Percentiles rank a stretch among this genome's conserved stretches.
These are phyloP conservation scores for Trichoderma sp. DNA, from an alignment of 2,329 filamentous ascomycete species.

Conservation along the genomic window DNA sequence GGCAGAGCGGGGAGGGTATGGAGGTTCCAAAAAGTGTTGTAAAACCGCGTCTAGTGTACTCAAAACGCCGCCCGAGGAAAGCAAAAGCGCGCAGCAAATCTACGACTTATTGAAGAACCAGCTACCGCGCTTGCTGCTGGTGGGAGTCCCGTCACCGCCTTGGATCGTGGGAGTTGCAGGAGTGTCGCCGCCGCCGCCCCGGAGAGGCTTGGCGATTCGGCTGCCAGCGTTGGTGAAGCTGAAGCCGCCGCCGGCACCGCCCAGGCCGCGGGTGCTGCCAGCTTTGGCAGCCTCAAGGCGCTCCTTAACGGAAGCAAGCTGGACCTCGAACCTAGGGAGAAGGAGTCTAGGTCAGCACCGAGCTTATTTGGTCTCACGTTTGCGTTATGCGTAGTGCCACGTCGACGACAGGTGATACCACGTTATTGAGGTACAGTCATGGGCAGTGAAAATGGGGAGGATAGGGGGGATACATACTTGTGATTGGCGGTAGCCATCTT, in stretches of 20 bases:
- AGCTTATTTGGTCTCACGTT: slow-evolving; percentile 8
- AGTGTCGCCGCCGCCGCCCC: slow-evolving; percentile 58
- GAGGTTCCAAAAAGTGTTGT: slow-evolving; percentile 19
- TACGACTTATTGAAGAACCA: slow-evolving; percentile 73
- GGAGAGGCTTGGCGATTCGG: slow-evolving; percentile 69
- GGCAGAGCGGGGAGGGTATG: slow-evolving; percentile 30
- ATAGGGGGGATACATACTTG: slow-evolving; percentile 64
- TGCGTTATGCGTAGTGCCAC: background rate
- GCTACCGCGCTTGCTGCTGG: slow-evolving; percentile 65
- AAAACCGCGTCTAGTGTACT: slow-evolving; percentile 29
- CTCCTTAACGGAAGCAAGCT: slow-evolving; percentile 96
- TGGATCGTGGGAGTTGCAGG: slow-evolving; percentile 58
- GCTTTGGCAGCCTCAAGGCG: slow-evolving; percentile 93
- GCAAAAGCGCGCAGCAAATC: slow-evolving; percentile 28
- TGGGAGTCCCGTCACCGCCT: slow-evolving; percentile 60
- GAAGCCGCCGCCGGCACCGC: slow-evolving; percentile 68
- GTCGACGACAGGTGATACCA: no score
- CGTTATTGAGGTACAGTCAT: slow-evolving; percentile 36
- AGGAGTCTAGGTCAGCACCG: slow-evolving; percentile 25
- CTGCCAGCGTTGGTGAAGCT: slow-evolving; percentile 67
- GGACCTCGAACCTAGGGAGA: slow-evolving; percentile 82
- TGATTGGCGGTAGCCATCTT: slow-evolving; percentile 97
- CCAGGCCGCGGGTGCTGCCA: slow-evolving; percentile 83
- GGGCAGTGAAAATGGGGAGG: background rate
- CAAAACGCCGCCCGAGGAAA: slow-evolving; percentile 35